Evolutionary conservation across 768 basidiomycete genomes (phyloP), one percentile per base, ranked within the genome.

Genomic region (Trametes cubensis): DNA sequence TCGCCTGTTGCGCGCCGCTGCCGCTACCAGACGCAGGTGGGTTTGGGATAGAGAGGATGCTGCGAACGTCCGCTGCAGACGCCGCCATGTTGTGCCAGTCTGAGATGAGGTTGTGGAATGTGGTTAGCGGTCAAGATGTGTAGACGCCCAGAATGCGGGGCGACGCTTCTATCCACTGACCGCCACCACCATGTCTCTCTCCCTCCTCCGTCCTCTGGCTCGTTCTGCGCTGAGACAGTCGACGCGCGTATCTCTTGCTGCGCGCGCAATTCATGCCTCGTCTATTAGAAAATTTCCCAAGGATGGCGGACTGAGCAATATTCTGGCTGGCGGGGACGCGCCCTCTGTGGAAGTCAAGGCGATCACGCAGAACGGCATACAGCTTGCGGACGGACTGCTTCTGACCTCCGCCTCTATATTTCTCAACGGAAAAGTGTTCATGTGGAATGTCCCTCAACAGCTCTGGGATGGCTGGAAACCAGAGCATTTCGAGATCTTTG

Each of bases 361-460:
- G 3, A 83, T 92, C 55, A 80, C 85, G 0, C 72, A 79, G 0
- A 73, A 78, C 1, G 92, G 89, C 23, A 86, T 94, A 44, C 80
- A 83, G 45, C 83, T 94, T 6, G 78, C 77, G n/a, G 92, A 92
- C 70, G 94, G 94, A 4, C 82, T 95, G 23, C 70, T 92, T 18
- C 73, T 97, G 1, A 85, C 88, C 0, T 87, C 86, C 0, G 84
- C 94, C 0, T 89, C 87, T 67, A 83, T 99, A 28, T 90, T 99
- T 64, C 72, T 95, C 8, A 89, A 92, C 59, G 94, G 93, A 2
- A 85, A 90, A 47, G 89, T 94, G 0, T 89, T 95, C 55, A 72
- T 98, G 41, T 99, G 96, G 96, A 88, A 98, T 71, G 89, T 91
- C 2, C 88, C 90, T 6, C 73, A 78, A 2, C 79, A 73, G 5